Conservation (phyloP, 192 early-diverging fungal genomes). For the Dissophora globulifera region DNA sequence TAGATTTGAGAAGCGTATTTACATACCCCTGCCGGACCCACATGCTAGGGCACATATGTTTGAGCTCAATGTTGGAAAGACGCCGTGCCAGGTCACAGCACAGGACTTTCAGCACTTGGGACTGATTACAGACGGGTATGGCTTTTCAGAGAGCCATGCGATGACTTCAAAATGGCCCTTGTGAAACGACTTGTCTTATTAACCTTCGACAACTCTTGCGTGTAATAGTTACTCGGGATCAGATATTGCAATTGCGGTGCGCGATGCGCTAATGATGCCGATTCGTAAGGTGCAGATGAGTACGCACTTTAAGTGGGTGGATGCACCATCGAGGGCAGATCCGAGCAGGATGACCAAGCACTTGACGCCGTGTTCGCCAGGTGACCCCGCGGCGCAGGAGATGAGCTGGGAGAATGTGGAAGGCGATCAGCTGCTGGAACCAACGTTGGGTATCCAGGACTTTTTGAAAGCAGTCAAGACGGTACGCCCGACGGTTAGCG, state of each 20-base stretch:
- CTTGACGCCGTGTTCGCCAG: conserved; percentile 95
- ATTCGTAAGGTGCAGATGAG: conserved; percentile 95
- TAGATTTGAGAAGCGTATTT: conserved; percentile 97
- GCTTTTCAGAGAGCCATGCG: too few species aligned
- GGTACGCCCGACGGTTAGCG: conserved; percentile 85
- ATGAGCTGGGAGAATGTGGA: conserved; percentile 90
- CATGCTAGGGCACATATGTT: conserved; percentile 92
- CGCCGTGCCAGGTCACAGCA: conserved; percentile 80
- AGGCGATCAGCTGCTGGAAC: conserved; percentile 91
- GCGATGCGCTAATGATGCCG: conserved; percentile 98
- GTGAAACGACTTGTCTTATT: too few species aligned
- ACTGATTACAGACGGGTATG: conserved; percentile 84
- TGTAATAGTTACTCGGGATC: conserved; percentile 94
- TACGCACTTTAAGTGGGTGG: conserved; percentile 89
- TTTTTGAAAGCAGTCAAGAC: conserved; percentile 85
- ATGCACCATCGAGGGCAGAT: conserved; percentile 68
- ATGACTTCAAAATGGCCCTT: too few species aligned
- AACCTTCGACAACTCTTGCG: too few species aligned
- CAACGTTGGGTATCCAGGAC: conserved; percentile 84
- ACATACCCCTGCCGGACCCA: conserved; percentile 94
- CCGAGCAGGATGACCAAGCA: conserved; percentile 61
- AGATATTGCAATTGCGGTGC: conserved; percentile 93
- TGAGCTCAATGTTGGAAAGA: conserved; percentile 91
- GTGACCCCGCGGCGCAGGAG: conserved; percentile 86
- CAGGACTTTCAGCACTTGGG: conserved; percentile 82